phyloP scores from a whole-genome alignment of 345 rosid genomes.

The Eucalyptus virginea region DNA sequence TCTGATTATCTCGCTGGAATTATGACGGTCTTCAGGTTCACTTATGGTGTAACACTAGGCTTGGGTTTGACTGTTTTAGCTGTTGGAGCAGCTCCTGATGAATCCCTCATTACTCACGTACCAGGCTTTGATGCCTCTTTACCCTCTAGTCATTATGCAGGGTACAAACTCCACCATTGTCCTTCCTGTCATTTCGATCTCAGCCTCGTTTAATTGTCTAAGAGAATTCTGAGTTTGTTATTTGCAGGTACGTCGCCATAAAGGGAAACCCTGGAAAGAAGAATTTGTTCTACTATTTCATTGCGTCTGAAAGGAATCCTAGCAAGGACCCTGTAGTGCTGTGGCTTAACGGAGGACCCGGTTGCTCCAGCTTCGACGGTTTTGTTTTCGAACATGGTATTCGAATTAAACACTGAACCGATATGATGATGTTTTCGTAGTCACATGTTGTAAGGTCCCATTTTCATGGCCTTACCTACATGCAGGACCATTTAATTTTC shows the following conservation, averaged over 20 bases:
- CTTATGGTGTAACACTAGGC: background rate
- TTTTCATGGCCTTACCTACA: background rate
- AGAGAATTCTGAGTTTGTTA: background rate
- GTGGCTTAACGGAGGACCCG: conserved; percentile 32
- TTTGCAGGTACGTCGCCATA: conserved; percentile 17
- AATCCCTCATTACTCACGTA: conserved; percentile 4
- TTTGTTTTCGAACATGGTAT: conserved; percentile 27
- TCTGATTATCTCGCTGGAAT: background rate
- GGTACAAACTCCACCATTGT: background rate
- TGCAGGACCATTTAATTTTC: conserved; percentile 15
- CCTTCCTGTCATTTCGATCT: background rate
- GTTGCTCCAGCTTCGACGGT: conserved; percentile 21
- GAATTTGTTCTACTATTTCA: conserved; percentile 26
- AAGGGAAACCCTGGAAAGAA: conserved; percentile 5
- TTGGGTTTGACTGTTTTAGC: background rate
- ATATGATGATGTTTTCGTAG: background rate
- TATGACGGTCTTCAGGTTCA: background rate
- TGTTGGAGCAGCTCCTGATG: conserved; percentile 8
- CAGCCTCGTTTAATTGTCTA: background rate
- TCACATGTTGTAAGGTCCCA: too few relatives aligned
- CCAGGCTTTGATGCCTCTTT: conserved; percentile 22
- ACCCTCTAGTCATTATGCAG: conserved; percentile 24
- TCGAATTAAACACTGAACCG: background rate
- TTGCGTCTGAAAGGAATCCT: conserved; percentile 9
- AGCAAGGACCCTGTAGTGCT: conserved; percentile 12